phyloP scores from a whole-genome alignment of 768 basidiomycete species.

The Podaxis sp. region DNA sequence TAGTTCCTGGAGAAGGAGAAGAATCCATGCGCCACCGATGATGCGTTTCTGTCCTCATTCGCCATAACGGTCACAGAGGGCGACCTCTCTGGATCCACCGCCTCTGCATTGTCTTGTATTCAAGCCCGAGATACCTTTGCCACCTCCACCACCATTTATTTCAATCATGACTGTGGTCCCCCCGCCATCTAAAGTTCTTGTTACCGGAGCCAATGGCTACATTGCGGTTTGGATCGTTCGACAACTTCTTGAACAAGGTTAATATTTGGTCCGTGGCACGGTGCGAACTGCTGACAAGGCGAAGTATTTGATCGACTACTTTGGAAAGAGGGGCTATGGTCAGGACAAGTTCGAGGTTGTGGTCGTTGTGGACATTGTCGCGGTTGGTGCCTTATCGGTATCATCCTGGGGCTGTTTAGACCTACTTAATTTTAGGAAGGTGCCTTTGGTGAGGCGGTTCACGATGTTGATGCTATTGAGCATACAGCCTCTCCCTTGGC shows the following conservation, averaged over 20 bases:
- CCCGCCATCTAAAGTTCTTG: constrained; percentile 38
- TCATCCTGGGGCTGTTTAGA: background rate
- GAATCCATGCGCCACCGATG: too few relatives aligned
- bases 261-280: constrained; percentile 64
- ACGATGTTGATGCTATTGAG: constrained; percentile 68
- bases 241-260: constrained; percentile 55
- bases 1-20: too few relatives aligned
- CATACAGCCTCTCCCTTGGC: constrained; percentile 70
- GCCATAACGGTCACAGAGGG: background rate
- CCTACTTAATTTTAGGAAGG: constrained; percentile 37
- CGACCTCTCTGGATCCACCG: background rate
- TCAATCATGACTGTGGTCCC: constrained; percentile 27
- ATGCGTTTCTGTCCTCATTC: background rate
- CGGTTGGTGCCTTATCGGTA: constrained; percentile 19
- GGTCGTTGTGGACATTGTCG: constrained; percentile 65
- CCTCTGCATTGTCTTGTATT: too few relatives aligned
- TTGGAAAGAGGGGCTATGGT: constrained; percentile 51
- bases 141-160: too few relatives aligned
- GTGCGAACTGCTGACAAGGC: constrained; percentile 63
- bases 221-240: constrained; percentile 58
- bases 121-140: too few relatives aligned
- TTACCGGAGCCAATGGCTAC: constrained; percentile 60
- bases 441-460: constrained; percentile 79
- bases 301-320: constrained; percentile 50
- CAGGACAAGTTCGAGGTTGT: constrained; percentile 58